A percentile compares a stretch with the other conserved stretches of the same genome.
phyloP scores from a whole-genome alignment of 1,139 yeast species.

The Pichia sp. region DNA sequence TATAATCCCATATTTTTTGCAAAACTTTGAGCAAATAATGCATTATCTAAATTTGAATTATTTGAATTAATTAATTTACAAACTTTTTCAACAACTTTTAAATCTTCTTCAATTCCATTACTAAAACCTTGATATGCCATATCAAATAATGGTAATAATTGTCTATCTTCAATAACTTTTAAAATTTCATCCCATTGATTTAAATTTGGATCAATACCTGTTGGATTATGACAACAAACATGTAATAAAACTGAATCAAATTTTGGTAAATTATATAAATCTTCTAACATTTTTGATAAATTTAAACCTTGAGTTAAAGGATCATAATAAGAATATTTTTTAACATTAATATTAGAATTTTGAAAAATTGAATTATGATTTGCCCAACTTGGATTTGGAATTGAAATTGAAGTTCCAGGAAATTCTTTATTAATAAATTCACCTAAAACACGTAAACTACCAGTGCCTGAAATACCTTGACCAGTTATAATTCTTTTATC shows the following conservation, averaged over 20 bases:
- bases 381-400: constrained; percentile 61
- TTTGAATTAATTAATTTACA: constrained; percentile 20
- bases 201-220: constrained; percentile 81
- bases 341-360: constrained; percentile 40
- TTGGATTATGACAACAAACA: constrained; percentile 96
- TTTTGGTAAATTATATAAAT: constrained; percentile 38
- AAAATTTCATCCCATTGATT: constrained; percentile 76
- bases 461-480: constrained; percentile 58
- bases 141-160: constrained; percentile 72
- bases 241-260: constrained; percentile 65
- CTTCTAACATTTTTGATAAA: constrained; percentile 42
- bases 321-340: constrained; percentile 44
- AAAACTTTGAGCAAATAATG: constrained; percentile 71
- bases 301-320: constrained; percentile 47
- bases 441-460: constrained; percentile 50
- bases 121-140: constrained; percentile 95
- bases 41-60: background rate
- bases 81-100: constrained; percentile 44
- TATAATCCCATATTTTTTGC: constrained; percentile 97
- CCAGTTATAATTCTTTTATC: constrained; percentile 47
- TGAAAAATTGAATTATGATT: constrained; percentile 53
- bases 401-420: constrained; percentile 30
- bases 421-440: constrained; percentile 38
- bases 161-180: constrained; percentile 47
- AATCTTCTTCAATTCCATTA: constrained; percentile 54